A percentile compares a stretch with the other conserved stretches of the same genome.
Evolutionary conservation across 1,284 basidiomycete species (phyloP).

Genomic region (Fomes fomentarius): DNA sequence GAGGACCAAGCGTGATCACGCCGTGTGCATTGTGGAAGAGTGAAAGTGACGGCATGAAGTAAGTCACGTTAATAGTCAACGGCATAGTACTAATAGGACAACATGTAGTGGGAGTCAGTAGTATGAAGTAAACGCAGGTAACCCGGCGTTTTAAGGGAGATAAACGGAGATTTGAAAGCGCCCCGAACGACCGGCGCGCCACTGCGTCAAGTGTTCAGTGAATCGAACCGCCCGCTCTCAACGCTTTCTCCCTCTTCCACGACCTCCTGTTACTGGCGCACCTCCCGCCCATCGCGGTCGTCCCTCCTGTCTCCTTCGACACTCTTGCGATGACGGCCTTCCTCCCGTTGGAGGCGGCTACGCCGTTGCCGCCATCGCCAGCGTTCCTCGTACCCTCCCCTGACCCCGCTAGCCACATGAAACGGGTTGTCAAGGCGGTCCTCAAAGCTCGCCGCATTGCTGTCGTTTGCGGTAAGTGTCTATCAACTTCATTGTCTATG

Average conservation of each 20-base stretch:
- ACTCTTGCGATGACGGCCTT: constrained; percentile 36
- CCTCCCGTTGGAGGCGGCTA: constrained; percentile 37
- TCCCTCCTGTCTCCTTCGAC: constrained; percentile 6
- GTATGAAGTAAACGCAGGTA: background rate
- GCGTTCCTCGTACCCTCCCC: constrained; percentile 42
- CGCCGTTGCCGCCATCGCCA: constrained; percentile 33
- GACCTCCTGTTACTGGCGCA: constrained; percentile 14
- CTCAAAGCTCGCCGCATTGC: constrained; percentile 82
- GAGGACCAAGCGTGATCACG: constrained; percentile 2
- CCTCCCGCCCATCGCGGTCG: constrained; percentile 10
- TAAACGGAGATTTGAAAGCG: constrained; percentile 7
- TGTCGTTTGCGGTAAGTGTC: constrained; percentile 79
- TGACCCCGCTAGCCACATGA: constrained; percentile 46
- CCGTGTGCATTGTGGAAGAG: background rate
- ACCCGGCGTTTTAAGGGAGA: background rate
- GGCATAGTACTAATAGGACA: background rate
- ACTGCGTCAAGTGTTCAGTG: constrained; percentile 21
- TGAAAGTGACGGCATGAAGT: constrained; percentile 7
- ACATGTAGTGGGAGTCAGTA: background rate
- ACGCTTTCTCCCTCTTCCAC: constrained; percentile 17
- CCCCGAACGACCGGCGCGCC: constrained; percentile 25
- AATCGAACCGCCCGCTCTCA: constrained; percentile 20
- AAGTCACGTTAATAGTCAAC: background rate
- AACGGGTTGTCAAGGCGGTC: constrained; percentile 63
- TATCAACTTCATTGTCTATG: background rate